Evolutionary conservation across 345 rosid species (phyloP).

Genomic region (Pseudoturritis turrita): DNA sequence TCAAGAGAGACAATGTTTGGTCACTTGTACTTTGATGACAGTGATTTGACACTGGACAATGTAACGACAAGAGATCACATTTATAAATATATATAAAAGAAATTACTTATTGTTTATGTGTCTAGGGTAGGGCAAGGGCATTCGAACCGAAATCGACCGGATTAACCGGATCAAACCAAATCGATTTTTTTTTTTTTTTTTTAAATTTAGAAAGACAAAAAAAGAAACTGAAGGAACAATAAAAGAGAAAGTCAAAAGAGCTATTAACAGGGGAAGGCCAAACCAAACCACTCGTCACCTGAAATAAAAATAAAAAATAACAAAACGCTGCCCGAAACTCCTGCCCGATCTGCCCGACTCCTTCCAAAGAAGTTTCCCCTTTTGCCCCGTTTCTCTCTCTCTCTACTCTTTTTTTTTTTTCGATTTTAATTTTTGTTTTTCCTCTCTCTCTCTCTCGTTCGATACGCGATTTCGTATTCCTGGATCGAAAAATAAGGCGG

Average conservation of each 20-base stretch:
- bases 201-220: neutral
- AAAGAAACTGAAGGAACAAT: neutral
- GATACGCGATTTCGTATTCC: neutral
- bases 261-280: conserved; percentile 2
- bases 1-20: conserved; percentile 16
- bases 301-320: neutral
- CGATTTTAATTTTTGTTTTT: neutral
- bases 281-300: neutral
- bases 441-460: conserved; percentile 15
- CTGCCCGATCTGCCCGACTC: conserved; percentile 49
- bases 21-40: conserved; percentile 20
- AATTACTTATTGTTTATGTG: neutral
- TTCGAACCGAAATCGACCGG: neutral
- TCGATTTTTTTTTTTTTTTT: no score
- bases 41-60: conserved; percentile 24
- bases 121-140: neutral
- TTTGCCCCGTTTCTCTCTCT: conserved; percentile 32
- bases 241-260: conserved; percentile 12
- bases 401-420: neutral
- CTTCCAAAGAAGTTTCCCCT: conserved; percentile 19
- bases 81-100: neutral
- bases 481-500: conserved; percentile 29
- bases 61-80: conserved; percentile 11
- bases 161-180: neutral
- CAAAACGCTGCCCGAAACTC: conserved; percentile 27